Conservation (phyloP, 441 rosid genomes). For the Lepidium campestre region DNA sequence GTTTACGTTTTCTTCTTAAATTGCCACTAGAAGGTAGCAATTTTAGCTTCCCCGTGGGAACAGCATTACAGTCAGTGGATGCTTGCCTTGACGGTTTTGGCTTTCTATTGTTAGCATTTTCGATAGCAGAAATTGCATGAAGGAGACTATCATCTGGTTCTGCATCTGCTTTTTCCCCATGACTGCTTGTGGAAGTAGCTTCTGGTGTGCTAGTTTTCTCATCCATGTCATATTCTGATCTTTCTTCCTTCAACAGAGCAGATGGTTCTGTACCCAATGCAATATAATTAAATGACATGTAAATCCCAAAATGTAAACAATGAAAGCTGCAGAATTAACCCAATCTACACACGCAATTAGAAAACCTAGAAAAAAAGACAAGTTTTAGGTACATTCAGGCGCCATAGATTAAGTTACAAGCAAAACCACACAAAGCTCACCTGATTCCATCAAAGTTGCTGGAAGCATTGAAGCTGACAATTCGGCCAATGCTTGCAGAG, state of each 20-base stretch:
- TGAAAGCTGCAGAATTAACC: slow-evolving; percentile 17
- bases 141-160: slow-evolving; percentile 14
- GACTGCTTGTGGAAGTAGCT: slow-evolving; percentile 40
- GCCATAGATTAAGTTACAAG: neutral
- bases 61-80: slow-evolving; percentile 10
- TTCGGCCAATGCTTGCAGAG: slow-evolving; percentile 73
- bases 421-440: slow-evolving; percentile 34
- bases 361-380: neutral
- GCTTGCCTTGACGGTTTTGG: slow-evolving; percentile 2
- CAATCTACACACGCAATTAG: slow-evolving; percentile 4
- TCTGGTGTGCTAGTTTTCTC: slow-evolving; percentile 46
- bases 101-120: slow-evolving; percentile 32
- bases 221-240: slow-evolving; percentile 34
- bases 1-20: slow-evolving; percentile 38
- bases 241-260: slow-evolving; percentile 63
- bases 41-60: slow-evolving; percentile 6
- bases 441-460: slow-evolving; percentile 63
- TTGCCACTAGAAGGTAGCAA: slow-evolving; percentile 27
- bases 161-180: slow-evolving; percentile 36
- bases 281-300: slow-evolving; percentile 7
- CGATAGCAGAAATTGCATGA: slow-evolving; percentile 19
- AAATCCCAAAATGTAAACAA: neutral
- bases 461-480: slow-evolving; percentile 46
- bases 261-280: slow-evolving; percentile 53
- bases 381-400: slow-evolving; percentile 3